Conservation (phyloP, 257 asterid species). For the Nicotiana obtusifolia region DNA sequence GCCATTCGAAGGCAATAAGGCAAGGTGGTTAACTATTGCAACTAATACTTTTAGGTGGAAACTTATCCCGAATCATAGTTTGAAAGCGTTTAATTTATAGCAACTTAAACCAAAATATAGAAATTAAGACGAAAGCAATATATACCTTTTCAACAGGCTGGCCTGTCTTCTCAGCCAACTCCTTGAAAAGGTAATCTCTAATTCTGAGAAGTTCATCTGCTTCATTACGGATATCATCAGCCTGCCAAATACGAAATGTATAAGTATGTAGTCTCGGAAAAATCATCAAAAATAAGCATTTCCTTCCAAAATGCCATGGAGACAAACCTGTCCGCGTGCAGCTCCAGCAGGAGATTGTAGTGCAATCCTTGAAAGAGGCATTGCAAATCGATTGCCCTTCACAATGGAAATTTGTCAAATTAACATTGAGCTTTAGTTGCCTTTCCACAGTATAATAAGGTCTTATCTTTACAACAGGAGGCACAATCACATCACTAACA, state of each 20-base stretch:
- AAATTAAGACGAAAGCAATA: background rate
- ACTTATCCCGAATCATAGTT: background rate
- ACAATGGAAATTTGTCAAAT: slow-evolving; percentile 11
- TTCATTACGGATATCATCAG: slow-evolving; percentile 79
- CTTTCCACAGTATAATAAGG: background rate
- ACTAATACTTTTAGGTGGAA: background rate
- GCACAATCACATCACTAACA: background rate
- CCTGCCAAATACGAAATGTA: slow-evolving; percentile 40
- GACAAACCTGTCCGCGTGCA: slow-evolving; percentile 91
- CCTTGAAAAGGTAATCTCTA: slow-evolving; percentile 85
- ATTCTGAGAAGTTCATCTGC: slow-evolving; percentile 80
- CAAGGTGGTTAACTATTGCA: background rate
- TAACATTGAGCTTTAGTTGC: background rate
- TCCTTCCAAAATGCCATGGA: background rate
- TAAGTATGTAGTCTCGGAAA: background rate
- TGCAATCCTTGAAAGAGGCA: slow-evolving; percentile 72
- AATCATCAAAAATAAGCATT: background rate
- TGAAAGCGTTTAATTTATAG: background rate
- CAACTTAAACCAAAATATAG: background rate
- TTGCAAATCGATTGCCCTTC: slow-evolving; percentile 71
- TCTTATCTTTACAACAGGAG: background rate
- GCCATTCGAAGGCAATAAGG: background rate
- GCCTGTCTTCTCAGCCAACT: slow-evolving; percentile 79
- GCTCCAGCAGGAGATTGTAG: slow-evolving; percentile 89
- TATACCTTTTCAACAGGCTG: slow-evolving; percentile 75